Percentiles rank a stretch among this genome's conserved stretches.
Evolutionary conservation across 306 rosid genomes (phyloP).

Genomic region (Cyclanthera cordifolia): DNA sequence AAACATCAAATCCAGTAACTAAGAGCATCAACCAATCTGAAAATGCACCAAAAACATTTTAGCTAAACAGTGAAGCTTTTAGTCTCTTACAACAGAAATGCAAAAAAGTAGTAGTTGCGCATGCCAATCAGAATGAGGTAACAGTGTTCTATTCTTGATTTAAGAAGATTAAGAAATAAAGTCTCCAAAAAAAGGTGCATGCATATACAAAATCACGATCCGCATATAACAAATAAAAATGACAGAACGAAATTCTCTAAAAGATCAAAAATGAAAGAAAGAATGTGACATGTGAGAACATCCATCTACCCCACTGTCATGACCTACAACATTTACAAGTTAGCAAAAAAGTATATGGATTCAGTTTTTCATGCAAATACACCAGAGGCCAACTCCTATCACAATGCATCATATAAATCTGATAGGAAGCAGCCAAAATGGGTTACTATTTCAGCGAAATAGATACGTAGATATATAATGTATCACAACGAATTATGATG

Average conservation of each 20-base stretch:
- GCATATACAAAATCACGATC: background rate
- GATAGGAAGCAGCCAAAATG: background rate
- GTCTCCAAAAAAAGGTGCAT: background rate
- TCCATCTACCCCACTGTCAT: background rate
- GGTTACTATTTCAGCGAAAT: background rate
- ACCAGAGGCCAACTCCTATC: background rate
- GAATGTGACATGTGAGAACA: background rate
- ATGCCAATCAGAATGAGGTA: no score
- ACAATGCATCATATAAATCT: slow-evolving; percentile 3
- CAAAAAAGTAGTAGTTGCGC: no score
- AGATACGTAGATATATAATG: background rate
- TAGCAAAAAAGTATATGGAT: background rate
- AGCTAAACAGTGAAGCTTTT: no score
- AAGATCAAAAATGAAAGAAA: background rate
- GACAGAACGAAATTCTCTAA: background rate
- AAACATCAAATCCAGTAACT: no score
- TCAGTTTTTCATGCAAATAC: background rate
- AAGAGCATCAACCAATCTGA: no score
- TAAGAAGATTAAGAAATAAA: background rate
- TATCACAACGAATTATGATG: no score
- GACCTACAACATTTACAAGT: background rate
- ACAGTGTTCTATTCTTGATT: background rate
- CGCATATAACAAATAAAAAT: background rate
- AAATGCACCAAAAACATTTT: no score
- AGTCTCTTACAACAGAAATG: no score